Conservation (phyloP, 2,329 filamentous ascomycete species). For the Didymella segeticola region DNA sequence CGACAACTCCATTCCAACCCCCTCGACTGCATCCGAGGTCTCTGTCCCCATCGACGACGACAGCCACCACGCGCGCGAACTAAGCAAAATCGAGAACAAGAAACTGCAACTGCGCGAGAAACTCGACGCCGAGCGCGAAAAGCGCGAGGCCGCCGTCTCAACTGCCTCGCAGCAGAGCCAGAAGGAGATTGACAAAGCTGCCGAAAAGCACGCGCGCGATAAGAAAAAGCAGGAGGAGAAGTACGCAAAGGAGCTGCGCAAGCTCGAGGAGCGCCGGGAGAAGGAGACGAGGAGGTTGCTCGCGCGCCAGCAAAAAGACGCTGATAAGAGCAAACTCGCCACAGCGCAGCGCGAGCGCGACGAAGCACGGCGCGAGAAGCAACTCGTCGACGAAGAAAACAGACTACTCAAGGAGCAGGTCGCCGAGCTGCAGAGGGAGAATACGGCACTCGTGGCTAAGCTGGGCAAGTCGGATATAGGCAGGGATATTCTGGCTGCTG, state of each 20-base stretch:
- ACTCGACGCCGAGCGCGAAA: conserved; percentile 62
- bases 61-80: conserved; percentile 55
- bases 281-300: conserved; percentile 70
- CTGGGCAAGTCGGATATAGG: conserved; percentile 52
- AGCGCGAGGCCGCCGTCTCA: conserved; percentile 50
- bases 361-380: conserved; percentile 54
- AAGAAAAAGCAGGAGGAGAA: conserved; percentile 51
- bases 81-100: conserved; percentile 68
- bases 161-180: conserved; percentile 46
- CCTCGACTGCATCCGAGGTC: conserved; percentile 35
- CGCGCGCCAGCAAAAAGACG: conserved; percentile 67
- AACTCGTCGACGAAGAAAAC: conserved; percentile 58
- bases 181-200: conserved; percentile 65
- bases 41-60: conserved; percentile 28
- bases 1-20: conserved; percentile 33
- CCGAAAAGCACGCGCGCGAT: conserved; percentile 69
- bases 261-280: conserved; percentile 71
- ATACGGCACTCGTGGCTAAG: conserved; percentile 57
- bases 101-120: conserved; percentile 67
- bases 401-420: conserved; percentile 59
- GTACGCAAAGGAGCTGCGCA: conserved; percentile 58
- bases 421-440: conserved; percentile 64
- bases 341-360: conserved; percentile 58
- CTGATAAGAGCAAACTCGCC: conserved; percentile 58
- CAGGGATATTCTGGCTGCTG: conserved; percentile 38